phyloP scores from a whole-genome alignment of 805 yeast species.

The Saturnispora galanensis region DNA sequence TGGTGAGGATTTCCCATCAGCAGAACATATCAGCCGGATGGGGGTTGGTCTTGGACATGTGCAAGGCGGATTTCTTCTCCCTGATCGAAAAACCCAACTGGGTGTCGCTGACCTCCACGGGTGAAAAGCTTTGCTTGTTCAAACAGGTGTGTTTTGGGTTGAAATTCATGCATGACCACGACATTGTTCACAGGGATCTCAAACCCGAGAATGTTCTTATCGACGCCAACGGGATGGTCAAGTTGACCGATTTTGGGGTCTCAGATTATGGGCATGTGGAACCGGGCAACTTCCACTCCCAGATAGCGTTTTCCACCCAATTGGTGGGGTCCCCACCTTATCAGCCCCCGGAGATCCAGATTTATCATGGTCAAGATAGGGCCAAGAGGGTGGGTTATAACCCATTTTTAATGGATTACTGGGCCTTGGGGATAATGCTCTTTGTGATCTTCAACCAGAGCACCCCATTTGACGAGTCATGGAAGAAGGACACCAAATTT shows the following conservation, averaged over 20 bases:
- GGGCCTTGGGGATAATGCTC: constrained; percentile 67
- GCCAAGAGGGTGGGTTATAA: constrained; percentile 35
- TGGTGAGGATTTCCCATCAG: constrained; percentile 54
- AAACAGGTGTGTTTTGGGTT: constrained; percentile 63
- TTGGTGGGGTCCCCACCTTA: constrained; percentile 82
- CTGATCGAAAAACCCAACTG: constrained; percentile 53
- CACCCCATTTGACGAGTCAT: constrained; percentile 52
- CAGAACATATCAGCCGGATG: constrained; percentile 53
- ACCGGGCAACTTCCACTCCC: constrained; percentile 42
- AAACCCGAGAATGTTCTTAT: constrained; percentile 89
- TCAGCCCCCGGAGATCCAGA: constrained; percentile 72
- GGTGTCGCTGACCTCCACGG: constrained; percentile 31
- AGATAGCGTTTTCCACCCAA: constrained; percentile 32
- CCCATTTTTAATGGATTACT: constrained; percentile 63
- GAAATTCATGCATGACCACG: constrained; percentile 56
- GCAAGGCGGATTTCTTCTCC: constrained; percentile 50
- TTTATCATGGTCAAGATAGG: constrained; percentile 30
- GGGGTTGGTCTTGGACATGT: constrained; percentile 68
- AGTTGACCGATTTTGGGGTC: constrained; percentile 93
- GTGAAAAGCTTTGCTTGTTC: constrained; percentile 59
- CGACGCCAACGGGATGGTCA: constrained; percentile 43
- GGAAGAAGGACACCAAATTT: constrained; percentile 33
- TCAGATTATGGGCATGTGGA: constrained; percentile 56
- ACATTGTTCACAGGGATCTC: constrained; percentile 88
- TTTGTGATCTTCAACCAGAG: constrained; percentile 51